A percentile compares a stretch with the other conserved stretches of the same genome.
phyloP scores from a whole-genome alignment of 108 stramenopile genomes.

The Cyclotella sp. region DNA sequence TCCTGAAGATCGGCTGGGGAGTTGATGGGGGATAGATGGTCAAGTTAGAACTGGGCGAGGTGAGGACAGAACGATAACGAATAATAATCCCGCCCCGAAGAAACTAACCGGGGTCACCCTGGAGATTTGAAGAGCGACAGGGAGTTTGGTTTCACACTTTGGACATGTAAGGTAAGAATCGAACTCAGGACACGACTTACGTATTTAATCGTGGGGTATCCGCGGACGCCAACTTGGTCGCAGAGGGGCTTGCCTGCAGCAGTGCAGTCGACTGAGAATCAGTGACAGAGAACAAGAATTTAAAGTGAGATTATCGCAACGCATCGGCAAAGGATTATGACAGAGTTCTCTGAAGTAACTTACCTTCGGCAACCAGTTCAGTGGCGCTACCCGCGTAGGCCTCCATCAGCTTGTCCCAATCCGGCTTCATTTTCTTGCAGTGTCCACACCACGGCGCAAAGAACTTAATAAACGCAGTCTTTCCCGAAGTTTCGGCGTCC shows the following conservation, averaged over 20 bases:
- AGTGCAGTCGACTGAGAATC: constrained; percentile 56
- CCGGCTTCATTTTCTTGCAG: constrained; percentile 68
- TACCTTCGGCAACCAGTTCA: constrained; percentile 40
- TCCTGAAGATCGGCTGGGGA: constrained; percentile 16
- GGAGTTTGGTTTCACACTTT: no score
- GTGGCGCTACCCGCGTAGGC: constrained; percentile 40
- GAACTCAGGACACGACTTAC: background rate
- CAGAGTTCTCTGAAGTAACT: background rate
- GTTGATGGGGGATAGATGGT: background rate
- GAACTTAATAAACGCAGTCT: constrained; percentile 83
- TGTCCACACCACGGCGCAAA: constrained; percentile 72
- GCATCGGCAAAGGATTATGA: background rate
- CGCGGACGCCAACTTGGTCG: constrained; percentile 55
- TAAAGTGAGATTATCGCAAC: background rate
- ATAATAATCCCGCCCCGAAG: background rate
- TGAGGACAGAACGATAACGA: background rate
- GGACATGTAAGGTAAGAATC: no score
- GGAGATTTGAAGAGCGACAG: no score
- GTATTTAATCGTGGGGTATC: constrained; percentile 84
- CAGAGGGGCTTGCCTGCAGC: constrained; percentile 58
- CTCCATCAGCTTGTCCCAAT: constrained; percentile 73
- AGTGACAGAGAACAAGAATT: background rate
- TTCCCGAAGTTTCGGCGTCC: constrained; percentile 62
- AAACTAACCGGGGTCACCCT: constrained; percentile 59
- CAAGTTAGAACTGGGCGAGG: background rate